Base-by-base conservation (phyloP, 1,284 basidiomycete species). In the Xerocomus amazonicus region DNA sequence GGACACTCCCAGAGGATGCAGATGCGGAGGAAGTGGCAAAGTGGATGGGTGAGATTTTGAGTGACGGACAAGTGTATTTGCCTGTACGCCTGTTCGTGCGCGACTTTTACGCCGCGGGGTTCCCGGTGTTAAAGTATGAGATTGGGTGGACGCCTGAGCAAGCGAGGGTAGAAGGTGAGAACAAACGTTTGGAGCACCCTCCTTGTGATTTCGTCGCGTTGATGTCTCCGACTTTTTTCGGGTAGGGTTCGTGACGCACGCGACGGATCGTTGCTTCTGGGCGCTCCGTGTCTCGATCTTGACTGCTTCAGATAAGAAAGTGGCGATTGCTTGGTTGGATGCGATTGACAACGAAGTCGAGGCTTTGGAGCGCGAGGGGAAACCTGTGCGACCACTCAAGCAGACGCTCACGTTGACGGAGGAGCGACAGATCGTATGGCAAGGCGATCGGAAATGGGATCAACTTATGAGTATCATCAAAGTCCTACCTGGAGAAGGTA, bases 141-240 rank as follows among this genome's bases (percentile, higher is more conserved):
- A 82, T 91, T 47, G 70, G 78, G 35, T 86, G 85, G 84, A 77
- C 78, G 0, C 84, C 84, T 0, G 80, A 84, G 61, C 75, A 81
- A 50, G 54, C 69, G 48, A 73, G 80, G 13, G 68, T 74, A 3
- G 63, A 75, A 55, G 86, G 84, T 82, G 58, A 56, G 73, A 57
- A 7, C 19, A 16, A 27, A 19, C 7, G 12, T 12, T 6, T 31
- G 29, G 8, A 9, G 12, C 6, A 2, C 9, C 29, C 28, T 6
- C 28, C 9, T 12, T 31, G 29, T 31, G 29, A 9, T 8, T 31
- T 12, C 3, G 12, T 3, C 6, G 29, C 12, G 12, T 8, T 31
- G n/a, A n/a, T n/a, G n/a, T n/a, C n/a, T n/a, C n/a, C n/a, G n/a
- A n/a, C n/a, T 12, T 31, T 12, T 31, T 31, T 3, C 6, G 14